Base-by-base conservation (phyloP, 495 filamentous ascomycete species). In the Penicillium cosmopolitanum region DNA sequence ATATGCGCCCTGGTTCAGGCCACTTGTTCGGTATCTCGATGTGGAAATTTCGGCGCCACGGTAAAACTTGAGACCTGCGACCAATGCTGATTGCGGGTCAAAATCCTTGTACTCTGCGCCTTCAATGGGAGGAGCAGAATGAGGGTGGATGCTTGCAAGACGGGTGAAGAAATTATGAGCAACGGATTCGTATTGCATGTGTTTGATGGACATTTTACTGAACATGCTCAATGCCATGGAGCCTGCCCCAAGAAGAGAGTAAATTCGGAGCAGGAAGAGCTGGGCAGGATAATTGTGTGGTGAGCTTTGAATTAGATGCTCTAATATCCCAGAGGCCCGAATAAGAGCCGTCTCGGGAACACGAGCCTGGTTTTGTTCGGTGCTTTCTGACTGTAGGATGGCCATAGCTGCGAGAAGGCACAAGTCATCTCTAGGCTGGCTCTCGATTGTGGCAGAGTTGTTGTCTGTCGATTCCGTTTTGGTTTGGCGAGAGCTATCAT, bases 221-320 rank as follows among this genome's bases (percentile, higher is more conserved):
- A 86, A 87, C 6, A 73, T 75, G 34, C 72, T 76, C 62, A 86
- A 61, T 4, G 85, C 84, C 11, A 82, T 73, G 5, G 81, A 82
- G 15, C 77, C 77, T 44, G 80, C 79, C 8, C 85, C 85, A 12
- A 87, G 55, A 40, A 79, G 71, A 33, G 82, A 71, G 60, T 85
- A 85, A 31, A 85, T 65, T 11, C 84, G 76, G 3, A 84, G 76
- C 38, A 87, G 70, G 23, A 85, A 69, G 34, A 87, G 71, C 16
- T 85, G 63, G 5, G 80, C 82, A 62, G 85, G 77, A 59, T 86
- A 87, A 54, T 85, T 85, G 64, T 85, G 80, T 38, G 79, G 81
- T 5, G 82, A 85, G 48, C 82, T 76, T 18, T 66, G 53, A 5
- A 84, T 57, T 11, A 86, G 69, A 43, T 73, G 68, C 40, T 85